Base-by-base conservation (phyloP, 352 stramenopile species). In the Pythium phragmiticola region DNA sequence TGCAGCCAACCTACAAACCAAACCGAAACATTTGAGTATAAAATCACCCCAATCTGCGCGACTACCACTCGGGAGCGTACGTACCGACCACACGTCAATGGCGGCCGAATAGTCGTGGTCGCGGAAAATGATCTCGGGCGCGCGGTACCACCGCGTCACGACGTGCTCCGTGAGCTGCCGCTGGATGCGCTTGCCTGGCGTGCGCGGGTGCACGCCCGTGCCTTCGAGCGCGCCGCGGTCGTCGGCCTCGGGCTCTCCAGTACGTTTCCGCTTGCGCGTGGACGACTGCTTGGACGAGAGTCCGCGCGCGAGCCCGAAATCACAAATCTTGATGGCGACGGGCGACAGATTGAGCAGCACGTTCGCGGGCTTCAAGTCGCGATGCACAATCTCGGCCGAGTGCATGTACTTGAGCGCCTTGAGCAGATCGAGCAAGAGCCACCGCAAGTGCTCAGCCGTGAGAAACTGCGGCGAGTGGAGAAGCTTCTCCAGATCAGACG, bases 131-230 rank as follows among this genome's bases (percentile, higher is more conserved):
- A 98, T 95, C 68, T 98, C 94, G 4, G 94, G 94, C 1, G 92
- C 89, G n/a, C 94, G 87, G 65, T 98, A 98, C 94, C 94, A 98
- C 11, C 94, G 81, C 12, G 94, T 98, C 5, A 98, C 92, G 4
- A 98, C 94, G 61, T 98, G 94, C 63, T 98, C 92, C 34, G 94
- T 98, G 28, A 98, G 79, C 68, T 98, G 90, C 9, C 92, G 89
- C 60, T 96, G 80, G 41, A 95, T 93, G 7, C 83, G 81, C 51
- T 89, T 88, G 8, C 76, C 77, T 14, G 84, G 84, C 1, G 84
- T 93, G 26, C 84, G 82, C 17, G 84, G 84, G 61, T 93, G 84
- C 7, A 93, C 77, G 12, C 82, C 79, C 14, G 80, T 76, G 12
- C 80, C 78, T 58, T 90, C 77, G 23, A 90, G 39, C 23, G 76